A percentile compares a stretch with the other conserved stretches of the same genome.
Evolutionary conservation across 345 rosid genomes (phyloP).

Genomic region (Eucalyptus tenuipes): DNA sequence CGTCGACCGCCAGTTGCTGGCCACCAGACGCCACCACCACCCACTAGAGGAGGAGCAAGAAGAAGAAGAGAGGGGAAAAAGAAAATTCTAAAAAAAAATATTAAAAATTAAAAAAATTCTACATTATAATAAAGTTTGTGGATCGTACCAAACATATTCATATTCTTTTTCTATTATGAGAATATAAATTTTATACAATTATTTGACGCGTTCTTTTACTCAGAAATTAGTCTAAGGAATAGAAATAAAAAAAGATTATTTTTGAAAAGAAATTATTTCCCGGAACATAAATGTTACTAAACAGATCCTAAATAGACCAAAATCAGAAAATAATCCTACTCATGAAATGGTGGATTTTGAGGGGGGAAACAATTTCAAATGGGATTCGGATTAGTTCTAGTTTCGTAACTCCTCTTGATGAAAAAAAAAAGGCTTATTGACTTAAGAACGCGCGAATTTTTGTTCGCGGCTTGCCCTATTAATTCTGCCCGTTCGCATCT

Average conservation of each 20-base stretch:
- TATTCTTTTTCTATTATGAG: rapidly evolving
- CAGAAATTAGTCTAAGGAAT: rapidly evolving
- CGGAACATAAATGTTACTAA: rapidly evolving
- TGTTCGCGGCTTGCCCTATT: neutral
- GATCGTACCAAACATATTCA: rapidly evolving
- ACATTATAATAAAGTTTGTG: no score
- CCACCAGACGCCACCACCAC: rapidly evolving
- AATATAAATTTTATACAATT: no score
- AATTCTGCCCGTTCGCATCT: neutral
- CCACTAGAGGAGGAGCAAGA: no score
- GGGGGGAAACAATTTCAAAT: neutral
- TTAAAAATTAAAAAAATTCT: no score
- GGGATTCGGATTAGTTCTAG: neutral
- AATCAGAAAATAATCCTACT: neutral
- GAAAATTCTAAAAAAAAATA: no score
- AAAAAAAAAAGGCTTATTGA: neutral
- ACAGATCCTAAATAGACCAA: neutral
- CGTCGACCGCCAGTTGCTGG: rapidly evolving
- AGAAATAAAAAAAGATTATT: no score
- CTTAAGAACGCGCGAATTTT: neutral
- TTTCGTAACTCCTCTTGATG: neutral
- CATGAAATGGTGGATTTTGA: neutral
- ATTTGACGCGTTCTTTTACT: no score
- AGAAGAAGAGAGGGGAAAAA: no score
- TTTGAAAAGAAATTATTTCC: no score